Evolutionary conservation across 2,329 filamentous ascomycete species (phyloP).

Genomic region (Microdochium nivale): DNA sequence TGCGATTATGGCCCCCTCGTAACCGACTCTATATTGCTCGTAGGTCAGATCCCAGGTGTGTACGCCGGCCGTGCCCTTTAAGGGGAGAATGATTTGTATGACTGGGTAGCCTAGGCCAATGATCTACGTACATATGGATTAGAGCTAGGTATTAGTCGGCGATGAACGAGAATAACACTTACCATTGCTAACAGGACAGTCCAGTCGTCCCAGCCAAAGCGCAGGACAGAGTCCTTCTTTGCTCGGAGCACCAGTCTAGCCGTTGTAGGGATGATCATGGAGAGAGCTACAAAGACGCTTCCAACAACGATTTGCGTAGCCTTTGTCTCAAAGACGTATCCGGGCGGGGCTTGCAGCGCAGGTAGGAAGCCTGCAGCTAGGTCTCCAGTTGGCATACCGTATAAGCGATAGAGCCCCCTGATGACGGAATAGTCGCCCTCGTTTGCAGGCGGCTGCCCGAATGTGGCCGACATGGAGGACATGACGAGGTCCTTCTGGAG

Average conservation of each 20-base stretch:
- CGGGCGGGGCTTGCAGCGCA: constrained; percentile 9
- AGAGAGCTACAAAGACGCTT: constrained; percentile 16
- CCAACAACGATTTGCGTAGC: constrained; percentile 12
- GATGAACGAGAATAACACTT: constrained; percentile 6
- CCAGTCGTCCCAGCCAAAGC: constrained; percentile 23
- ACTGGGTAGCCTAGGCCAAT: constrained; percentile 11
- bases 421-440: constrained; percentile 18
- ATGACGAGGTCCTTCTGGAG: too few species aligned
- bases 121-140: background rate
- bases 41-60: constrained; percentile 24
- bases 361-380: constrained; percentile 10
- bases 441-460: constrained; percentile 15
- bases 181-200: constrained; percentile 21
- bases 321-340: background rate
- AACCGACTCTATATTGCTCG: constrained; percentile 17
- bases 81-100: constrained; percentile 15
- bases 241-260: constrained; percentile 16
- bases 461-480: constrained; percentile 13
- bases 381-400: constrained; percentile 10
- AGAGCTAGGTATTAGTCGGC: background rate
- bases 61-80: constrained; percentile 10
- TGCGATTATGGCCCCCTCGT: constrained; percentile 12
- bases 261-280: constrained; percentile 18
- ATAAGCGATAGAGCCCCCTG: constrained; percentile 12
- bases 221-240: constrained; percentile 12